Evolutionary conservation across 1,139 yeast species (phyloP).

Genomic region (Hansenula lynferdii): DNA sequence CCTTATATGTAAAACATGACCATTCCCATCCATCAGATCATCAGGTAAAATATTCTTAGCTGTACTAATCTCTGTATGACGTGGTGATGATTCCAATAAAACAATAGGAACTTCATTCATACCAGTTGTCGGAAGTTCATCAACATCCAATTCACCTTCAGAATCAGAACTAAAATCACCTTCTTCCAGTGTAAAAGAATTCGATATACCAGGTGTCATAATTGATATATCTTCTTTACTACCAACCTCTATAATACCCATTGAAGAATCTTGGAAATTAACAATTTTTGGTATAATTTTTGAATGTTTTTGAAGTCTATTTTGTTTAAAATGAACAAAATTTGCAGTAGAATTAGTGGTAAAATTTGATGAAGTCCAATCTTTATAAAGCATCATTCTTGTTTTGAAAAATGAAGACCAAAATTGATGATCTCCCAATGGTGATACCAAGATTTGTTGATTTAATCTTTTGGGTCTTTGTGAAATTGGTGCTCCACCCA

Average conservation of each 20-base stretch:
- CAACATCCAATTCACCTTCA: conserved; percentile 4
- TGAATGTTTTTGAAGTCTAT: not conserved
- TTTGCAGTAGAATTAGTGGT: conserved; percentile 5
- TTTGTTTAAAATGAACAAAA: conserved; percentile 15
- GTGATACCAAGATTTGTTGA: conserved; percentile 18
- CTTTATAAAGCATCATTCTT: conserved; percentile 17
- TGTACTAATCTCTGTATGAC: conserved; percentile 9
- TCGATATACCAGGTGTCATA: not conserved
- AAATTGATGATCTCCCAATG: conserved; percentile 15
- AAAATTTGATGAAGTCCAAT: conserved; percentile 10
- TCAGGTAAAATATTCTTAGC: conserved; percentile 13
- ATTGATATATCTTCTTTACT: not conserved
- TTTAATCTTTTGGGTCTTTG: conserved; percentile 6
- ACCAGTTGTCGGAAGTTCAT: not conserved
- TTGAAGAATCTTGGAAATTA: conserved; percentile 5
- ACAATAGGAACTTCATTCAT: not conserved
- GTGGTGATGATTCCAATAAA: conserved; percentile 11
- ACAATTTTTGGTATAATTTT: conserved; percentile 6
- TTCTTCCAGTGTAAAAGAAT: conserved; percentile 12
- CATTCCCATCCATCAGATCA: not conserved
- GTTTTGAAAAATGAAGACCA: conserved; percentile 16
- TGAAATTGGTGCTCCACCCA: not conserved
- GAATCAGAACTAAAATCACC: conserved; percentile 10
- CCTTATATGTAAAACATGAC: not conserved
- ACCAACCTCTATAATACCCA: conserved; percentile 6